Percentiles rank a stretch among this genome's conserved stretches.
phyloP scores from a whole-genome alignment of 352 stramenopile genomes.

The Hyaloperonospora arabidopsidis region DNA sequence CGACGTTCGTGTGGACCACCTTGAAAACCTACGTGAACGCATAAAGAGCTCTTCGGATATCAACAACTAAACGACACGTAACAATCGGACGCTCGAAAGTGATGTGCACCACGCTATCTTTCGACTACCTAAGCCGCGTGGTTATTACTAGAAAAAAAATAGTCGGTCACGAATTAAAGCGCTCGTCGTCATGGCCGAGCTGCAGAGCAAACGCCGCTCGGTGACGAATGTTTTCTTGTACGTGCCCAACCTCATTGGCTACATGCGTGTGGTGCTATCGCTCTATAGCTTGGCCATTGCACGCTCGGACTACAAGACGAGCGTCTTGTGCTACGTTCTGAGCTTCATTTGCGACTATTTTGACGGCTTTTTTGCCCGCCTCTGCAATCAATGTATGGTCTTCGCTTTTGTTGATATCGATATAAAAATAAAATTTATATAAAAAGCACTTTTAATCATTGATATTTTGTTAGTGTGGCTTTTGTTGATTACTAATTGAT shows the following conservation, averaged over 20 bases:
- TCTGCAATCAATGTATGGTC: constrained; percentile 89
- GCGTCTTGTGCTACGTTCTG: constrained; percentile 86
- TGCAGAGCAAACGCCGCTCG: constrained; percentile 24
- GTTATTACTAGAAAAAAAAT: too few species aligned
- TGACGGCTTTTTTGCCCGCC: constrained; percentile 94
- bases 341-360: constrained; percentile 98
- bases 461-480: too few species aligned
- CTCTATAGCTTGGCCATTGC: constrained; percentile 82
- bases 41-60: too few species aligned
- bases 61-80: too few species aligned
- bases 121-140: neutral
- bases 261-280: constrained; percentile 84
- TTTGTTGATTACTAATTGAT: neutral
- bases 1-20: too few species aligned
- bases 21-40: too few species aligned
- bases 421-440: neutral
- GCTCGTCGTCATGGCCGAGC: constrained; percentile 12
- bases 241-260: constrained; percentile 95
- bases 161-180: neutral
- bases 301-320: constrained; percentile 60
- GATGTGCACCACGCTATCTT: neutral
- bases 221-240: constrained; percentile 90
- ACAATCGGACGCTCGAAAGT: neutral
- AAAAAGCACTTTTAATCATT: too few species aligned
- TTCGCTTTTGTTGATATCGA: neutral